Conservation (phyloP, 371 early-diverging fungal genomes). For the Mucor piriformis region DNA sequence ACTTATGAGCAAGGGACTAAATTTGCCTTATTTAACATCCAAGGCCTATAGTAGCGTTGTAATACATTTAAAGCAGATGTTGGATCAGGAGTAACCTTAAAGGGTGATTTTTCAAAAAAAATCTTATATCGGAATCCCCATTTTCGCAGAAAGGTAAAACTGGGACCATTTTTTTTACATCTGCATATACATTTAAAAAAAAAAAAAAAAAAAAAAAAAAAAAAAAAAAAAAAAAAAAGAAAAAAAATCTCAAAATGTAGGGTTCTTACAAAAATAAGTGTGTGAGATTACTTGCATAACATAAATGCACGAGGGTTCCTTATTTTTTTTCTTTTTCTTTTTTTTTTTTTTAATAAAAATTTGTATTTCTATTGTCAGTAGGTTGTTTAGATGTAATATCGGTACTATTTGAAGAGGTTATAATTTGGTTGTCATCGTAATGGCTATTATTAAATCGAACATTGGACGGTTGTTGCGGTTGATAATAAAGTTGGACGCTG, state of each 20-base stretch:
- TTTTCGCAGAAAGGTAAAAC: too few species aligned
- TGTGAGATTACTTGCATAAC: too few species aligned
- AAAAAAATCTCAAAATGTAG: too few species aligned
- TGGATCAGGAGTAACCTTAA: background rate
- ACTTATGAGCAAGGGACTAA: constrained; percentile 33
- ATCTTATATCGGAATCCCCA: background rate
- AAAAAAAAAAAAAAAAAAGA: too few species aligned
- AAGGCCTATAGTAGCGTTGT: constrained; percentile 28
- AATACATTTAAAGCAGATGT: constrained; percentile 6
- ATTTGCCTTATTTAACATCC: constrained; percentile 23
- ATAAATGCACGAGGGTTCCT: too few species aligned
- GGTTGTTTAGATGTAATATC: background rate
- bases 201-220: too few species aligned
- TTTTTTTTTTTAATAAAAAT: background rate
- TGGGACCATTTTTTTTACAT: too few species aligned
- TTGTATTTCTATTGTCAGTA: background rate
- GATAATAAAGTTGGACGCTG: background rate
- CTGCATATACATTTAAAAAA: too few species aligned
- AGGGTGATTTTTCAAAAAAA: background rate
- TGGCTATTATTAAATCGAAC: background rate
- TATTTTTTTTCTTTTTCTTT: background rate
- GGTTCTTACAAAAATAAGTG: too few species aligned
- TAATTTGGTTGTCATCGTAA: background rate
- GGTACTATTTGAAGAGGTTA: background rate
- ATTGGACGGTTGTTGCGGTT: background rate